phyloP scores from a whole-genome alignment of 2,329 filamentous ascomycete species.

The Sclerotinia nivalis region DNA sequence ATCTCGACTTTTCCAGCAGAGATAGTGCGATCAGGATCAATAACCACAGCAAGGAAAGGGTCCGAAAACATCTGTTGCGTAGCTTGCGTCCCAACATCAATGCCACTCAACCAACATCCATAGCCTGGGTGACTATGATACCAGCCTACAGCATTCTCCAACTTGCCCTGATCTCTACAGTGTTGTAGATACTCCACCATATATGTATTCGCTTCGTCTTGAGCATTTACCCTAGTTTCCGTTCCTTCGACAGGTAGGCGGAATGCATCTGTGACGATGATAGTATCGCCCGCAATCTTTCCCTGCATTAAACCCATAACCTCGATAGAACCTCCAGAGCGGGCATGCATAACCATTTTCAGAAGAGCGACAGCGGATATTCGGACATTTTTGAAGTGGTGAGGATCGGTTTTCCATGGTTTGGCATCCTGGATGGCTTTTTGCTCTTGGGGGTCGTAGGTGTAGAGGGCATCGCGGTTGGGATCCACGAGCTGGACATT shows the following conservation, averaged over 20 bases:
- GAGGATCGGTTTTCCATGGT: constrained; percentile 76
- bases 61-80: constrained; percentile 84
- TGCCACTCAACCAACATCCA: constrained; percentile 95
- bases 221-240: constrained; percentile 96
- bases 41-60: constrained; percentile 92
- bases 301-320: constrained; percentile 99
- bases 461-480: constrained; percentile 86
- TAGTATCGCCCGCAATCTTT: constrained; percentile 79
- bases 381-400: constrained; percentile 91
- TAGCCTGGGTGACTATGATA: constrained; percentile 98
- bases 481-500: constrained; percentile 80
- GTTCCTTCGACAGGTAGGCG: constrained; percentile 94
- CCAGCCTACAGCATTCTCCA: constrained; percentile 96
- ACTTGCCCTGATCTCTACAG: constrained; percentile 72
- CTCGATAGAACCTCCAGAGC: constrained; percentile 88
- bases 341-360: constrained; percentile 99
- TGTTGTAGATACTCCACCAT: constrained; percentile 82
- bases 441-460: constrained; percentile 70
- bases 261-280: constrained; percentile 93
- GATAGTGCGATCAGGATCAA: constrained; percentile 94
- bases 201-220: constrained; percentile 95
- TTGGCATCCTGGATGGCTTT: constrained; percentile 62
- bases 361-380: constrained; percentile 91
- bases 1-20: constrained; percentile 93
- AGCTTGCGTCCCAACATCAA: constrained; percentile 87